Evolutionary conservation across 2,329 filamentous ascomycete species (phyloP).

Genomic region (Ascochyta clinopodiicola): DNA sequence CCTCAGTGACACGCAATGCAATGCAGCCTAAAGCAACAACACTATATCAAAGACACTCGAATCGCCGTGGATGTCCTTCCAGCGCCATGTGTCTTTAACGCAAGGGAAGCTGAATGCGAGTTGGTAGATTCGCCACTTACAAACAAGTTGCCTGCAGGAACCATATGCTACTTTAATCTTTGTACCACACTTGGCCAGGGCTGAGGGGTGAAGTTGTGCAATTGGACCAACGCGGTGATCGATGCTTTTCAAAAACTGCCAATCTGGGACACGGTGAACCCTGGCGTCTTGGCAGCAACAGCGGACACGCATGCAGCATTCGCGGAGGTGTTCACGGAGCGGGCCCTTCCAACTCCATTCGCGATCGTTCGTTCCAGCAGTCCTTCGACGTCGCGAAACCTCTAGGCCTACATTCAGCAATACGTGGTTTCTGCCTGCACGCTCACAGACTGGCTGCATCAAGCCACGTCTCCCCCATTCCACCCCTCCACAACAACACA

Average conservation of each 20-base stretch:
- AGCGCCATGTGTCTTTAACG: no score
- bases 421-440: conserved; percentile 21
- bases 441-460: conserved; percentile 43
- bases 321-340: conserved; percentile 11
- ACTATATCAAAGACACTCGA: no score
- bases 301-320: conserved; percentile 31
- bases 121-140: background rate
- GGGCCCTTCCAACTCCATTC: conserved; percentile 9
- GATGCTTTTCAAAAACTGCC: conserved; percentile 26
- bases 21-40: background rate
- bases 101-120: background rate
- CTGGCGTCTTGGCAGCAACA: conserved; percentile 39
- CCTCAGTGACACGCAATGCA: background rate
- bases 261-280: conserved; percentile 32
- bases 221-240: conserved; percentile 25
- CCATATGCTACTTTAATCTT: background rate
- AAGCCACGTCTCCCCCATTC: conserved; percentile 48
- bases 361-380: conserved; percentile 13
- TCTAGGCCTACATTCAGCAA: background rate
- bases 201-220: conserved; percentile 26
- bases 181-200: background rate
- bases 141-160: background rate
- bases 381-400: background rate
- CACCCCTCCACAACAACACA: conserved; percentile 38
- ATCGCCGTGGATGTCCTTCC: background rate